Evolutionary conservation across 176 grass and related monocot genomes (phyloP), one percentile per base, ranked within the genome.

Genomic region (Lolium rigidum): DNA sequence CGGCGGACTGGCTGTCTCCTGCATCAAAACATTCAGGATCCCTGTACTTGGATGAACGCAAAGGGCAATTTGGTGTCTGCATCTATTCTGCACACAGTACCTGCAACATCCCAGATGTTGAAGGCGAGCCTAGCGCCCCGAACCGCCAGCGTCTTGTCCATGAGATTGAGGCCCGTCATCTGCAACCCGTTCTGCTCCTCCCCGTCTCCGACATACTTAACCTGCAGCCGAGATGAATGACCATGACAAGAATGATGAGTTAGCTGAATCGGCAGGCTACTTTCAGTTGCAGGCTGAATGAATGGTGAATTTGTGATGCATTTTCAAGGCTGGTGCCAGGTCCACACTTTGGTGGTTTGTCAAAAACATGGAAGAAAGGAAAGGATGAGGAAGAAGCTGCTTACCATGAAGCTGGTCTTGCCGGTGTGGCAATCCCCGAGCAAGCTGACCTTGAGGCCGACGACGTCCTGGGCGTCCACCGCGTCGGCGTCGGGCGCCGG

Each of bases 341-440:
- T 75, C 50, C n/a, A 55, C 0, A 0, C 0, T 43, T n/a, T 46
- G 60, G 35, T 28, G 11, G 63, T 55, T 84, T 78, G 62, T 68
- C 16, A 43, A 70, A 80, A 69, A 55, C 22, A 50, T 64, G 83
- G 76, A 82, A 82, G 26, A 41, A n/a, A 57, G 41, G 15, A 81
- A 14, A 43, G 52, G 6, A 51, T 17, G 7, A 15, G 9, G 20
- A n/a, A 55, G 64, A 68, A 80, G 38, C 61, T 94, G 91, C 17
- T 83, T 94, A 99, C 97, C 97, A 99, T 91, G 92, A 99, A 99
- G 83, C 97, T 99, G 15, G 97, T 99, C 86, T 99, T 99, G 57
- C 97, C 97, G 61, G 91, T 94, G 58, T 80, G 94, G 82, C 92
- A 94, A 54, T 99, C 97, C 17, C 97, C 97, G 70, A 99, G 97